Base-by-base conservation (phyloP, 495 filamentous ascomycete genomes). In the Hypoxylon subgilvum region DNA sequence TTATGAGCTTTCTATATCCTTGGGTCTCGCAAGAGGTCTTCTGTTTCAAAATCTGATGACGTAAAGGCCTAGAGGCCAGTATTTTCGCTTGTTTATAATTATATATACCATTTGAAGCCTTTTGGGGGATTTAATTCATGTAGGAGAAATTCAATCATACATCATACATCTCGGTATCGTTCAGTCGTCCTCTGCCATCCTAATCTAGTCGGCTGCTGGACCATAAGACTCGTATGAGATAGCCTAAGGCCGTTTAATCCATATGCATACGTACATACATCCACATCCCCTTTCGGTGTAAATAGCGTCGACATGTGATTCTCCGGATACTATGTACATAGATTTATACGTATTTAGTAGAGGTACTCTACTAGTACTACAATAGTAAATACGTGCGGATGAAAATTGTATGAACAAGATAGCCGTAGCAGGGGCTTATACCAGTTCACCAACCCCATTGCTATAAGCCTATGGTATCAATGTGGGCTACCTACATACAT, bases 41-140 rank as follows among this genome's bases (percentile, higher is more conserved):
- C 2, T 23, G 32, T 46, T 62, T 50, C 40, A 51, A 62, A 62
- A 62, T 46, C 14, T 46, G 38, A 56, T 27, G 38, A 50, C 16
- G 57, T 44, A 53, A 31, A 54, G 38, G 43, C 2, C 17, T 22
- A 7, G 43, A 32, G 23, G 23, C 43, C 43, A 32, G 16, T 8
- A 17, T 6, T 44, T 41, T 41, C 21, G 19, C 36, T 60, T 55
- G 43, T 47, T 60, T 49, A 64, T 51, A 54, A 52, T 61, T 61
- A 39, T 61, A 60, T 55, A 65, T 65, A 65, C 55, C 61, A 60
- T 48, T 52, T 17, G 19, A 28, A 55, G 34, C 19, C 38, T 57
- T 51, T 43, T 44, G 41, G 35, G 44, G 42, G 36, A 57, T 42
- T 52, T 53, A 57, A 49, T 57, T 57, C 35, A 34, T 13, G n/a